These are phyloP conservation scores for Biancaea sappan DNA, from an alignment of 306 rosid genomes.

Conservation along the genomic window DNA sequence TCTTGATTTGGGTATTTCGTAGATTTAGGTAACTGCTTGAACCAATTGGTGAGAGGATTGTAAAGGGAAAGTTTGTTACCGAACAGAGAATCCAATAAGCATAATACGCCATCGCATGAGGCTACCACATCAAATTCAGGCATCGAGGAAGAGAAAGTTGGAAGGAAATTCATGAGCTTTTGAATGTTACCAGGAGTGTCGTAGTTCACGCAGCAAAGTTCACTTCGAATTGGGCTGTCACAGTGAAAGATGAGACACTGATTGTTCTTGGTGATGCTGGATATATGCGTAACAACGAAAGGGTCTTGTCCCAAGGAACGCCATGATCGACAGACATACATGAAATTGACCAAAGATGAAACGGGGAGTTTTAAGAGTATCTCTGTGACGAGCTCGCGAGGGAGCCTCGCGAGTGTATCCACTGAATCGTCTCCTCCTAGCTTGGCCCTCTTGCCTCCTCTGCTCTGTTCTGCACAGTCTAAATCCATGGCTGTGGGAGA, in stretches of 20 bases:
- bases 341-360: constrained; percentile 40
- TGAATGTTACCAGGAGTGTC: not conserved
- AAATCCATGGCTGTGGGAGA: not conserved
- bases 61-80: constrained; percentile 38
- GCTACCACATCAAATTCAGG: constrained; percentile 46
- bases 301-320: constrained; percentile 24
- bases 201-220: constrained; percentile 37
- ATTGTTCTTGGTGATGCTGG: not conserved
- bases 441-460: constrained; percentile 23
- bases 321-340: constrained; percentile 42
- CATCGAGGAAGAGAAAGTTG: constrained; percentile 38
- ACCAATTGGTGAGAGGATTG: constrained; percentile 42
- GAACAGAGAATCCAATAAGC: constrained; percentile 43
- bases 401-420: constrained; percentile 33
- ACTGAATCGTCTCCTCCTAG: not conserved
- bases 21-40: constrained; percentile 39
- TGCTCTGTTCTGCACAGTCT: constrained; percentile 4
- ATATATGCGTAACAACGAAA: constrained; percentile 1
- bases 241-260: constrained; percentile 49
- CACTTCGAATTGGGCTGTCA: constrained; percentile 44
- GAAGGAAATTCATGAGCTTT: constrained; percentile 26
- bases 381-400: constrained; percentile 21
- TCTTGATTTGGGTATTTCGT: constrained; percentile 24
- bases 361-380: constrained; percentile 41
- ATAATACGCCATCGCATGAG: constrained; percentile 45